These are phyloP conservation scores for Quercus glauca DNA, from an alignment of 306 rosid genomes.

Conservation along the genomic window DNA sequence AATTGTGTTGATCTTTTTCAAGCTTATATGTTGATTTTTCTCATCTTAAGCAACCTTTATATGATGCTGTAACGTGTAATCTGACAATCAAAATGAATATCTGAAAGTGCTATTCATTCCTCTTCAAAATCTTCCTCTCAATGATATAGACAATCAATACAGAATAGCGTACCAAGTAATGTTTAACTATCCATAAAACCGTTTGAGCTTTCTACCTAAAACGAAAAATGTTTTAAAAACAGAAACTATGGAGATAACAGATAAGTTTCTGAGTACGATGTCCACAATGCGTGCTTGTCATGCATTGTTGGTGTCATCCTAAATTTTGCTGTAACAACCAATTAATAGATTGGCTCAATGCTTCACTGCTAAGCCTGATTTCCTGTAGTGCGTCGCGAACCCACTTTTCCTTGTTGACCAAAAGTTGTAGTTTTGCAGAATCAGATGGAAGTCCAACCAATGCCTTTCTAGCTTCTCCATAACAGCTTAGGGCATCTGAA, in stretches of 20 bases:
- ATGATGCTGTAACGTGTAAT: background rate
- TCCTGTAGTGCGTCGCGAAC: constrained; percentile 89
- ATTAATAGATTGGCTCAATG: constrained; percentile 24
- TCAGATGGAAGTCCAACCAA: constrained; percentile 60
- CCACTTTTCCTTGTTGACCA: constrained; percentile 80
- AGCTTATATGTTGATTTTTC: too few species aligned
- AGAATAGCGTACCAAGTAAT: background rate
- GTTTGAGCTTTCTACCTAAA: background rate
- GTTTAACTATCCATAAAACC: background rate
- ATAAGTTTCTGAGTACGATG: constrained; percentile 29
- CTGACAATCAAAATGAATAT: background rate
- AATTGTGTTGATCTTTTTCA: too few species aligned
- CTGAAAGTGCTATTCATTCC: background rate
- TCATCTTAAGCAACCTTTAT: too few species aligned
- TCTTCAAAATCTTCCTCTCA: background rate
- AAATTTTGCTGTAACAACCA: constrained; percentile 59
- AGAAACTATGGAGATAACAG: background rate
- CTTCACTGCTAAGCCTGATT: constrained; percentile 67
- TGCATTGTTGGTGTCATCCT: constrained; percentile 75
- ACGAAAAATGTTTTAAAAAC: background rate
- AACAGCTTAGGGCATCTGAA: constrained; percentile 65
- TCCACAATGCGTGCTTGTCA: constrained; percentile 66
- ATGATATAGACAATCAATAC: background rate
- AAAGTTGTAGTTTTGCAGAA: constrained; percentile 64
- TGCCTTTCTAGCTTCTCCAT: constrained; percentile 73